Percentiles rank a stretch among this genome's conserved stretches.
Evolutionary conservation across 495 filamentous ascomycete species (phyloP).

Genomic region (Penicillium arizonense): DNA sequence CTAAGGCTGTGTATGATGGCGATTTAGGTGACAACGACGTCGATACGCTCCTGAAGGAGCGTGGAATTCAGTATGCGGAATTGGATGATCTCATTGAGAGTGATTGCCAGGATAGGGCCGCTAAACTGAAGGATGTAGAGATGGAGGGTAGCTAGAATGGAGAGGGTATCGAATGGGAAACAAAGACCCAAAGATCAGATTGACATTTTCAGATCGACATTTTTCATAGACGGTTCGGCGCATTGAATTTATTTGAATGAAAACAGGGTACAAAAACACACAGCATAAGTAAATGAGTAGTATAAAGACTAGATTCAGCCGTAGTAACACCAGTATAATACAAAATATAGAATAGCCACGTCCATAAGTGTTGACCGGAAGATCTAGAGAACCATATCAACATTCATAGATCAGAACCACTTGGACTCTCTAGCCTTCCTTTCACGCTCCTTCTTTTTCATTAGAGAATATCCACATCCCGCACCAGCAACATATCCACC

Average conservation of each 20-base stretch:
- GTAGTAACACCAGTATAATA: conserved; percentile 4
- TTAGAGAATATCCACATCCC: conserved; percentile 29
- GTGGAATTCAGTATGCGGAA: no score
- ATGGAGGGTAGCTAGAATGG: no score
- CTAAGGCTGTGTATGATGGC: no score
- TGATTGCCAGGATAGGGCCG: no score
- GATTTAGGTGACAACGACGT: no score
- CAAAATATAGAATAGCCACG: neutral
- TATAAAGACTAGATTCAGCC: neutral
- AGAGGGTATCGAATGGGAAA: no score
- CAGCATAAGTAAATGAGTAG: neutral
- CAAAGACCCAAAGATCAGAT: no score
- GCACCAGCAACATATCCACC: conserved; percentile 59
- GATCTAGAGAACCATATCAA: neutral
- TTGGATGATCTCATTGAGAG: no score
- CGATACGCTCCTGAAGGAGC: no score
- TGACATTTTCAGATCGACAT: no score
- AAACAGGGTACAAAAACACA: neutral
- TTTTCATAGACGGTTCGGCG: neutral
- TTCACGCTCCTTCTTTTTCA: conserved; percentile 17
- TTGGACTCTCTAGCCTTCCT: conserved; percentile 16
- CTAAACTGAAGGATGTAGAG: no score
- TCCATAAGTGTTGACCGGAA: neutral
- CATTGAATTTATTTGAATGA: neutral
- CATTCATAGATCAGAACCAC: conserved; percentile 10